Conservation (phyloP, 1,139 yeast genomes). For the Debaryomyces nepalensis region DNA sequence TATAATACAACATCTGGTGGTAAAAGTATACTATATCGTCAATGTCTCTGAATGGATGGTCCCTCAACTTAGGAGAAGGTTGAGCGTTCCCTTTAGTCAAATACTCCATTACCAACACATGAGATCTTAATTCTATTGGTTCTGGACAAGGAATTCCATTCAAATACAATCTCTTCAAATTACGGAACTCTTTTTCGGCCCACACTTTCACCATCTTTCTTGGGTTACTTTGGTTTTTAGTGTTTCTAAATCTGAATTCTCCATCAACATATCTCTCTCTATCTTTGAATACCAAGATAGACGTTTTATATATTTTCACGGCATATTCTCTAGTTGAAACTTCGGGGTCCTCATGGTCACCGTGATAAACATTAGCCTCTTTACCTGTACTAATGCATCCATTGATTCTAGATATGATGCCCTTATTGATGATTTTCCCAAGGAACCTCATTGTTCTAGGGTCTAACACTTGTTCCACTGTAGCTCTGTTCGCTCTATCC, state of each 20-base stretch:
- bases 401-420: slow-evolving; percentile 80
- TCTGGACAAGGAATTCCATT: slow-evolving; percentile 91
- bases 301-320: slow-evolving; percentile 92
- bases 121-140: slow-evolving; percentile 85
- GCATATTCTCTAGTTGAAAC: slow-evolving; percentile 65
- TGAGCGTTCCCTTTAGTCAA: slow-evolving; percentile 76
- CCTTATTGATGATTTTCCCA: slow-evolving; percentile 79
- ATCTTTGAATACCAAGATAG: slow-evolving; percentile 93
- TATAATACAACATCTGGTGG: slow-evolving; percentile 77
- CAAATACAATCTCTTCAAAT: slow-evolving; percentile 76
- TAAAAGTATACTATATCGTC: slow-evolving; percentile 73
- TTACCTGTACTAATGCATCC: slow-evolving; percentile 97
- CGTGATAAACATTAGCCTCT: slow-evolving; percentile 98
- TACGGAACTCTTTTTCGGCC: slow-evolving; percentile 98
- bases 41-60: slow-evolving; percentile 68
- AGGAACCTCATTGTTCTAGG: slow-evolving; percentile 89
- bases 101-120: slow-evolving; percentile 95
- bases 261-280: slow-evolving; percentile 96
- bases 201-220: slow-evolving; percentile 96
- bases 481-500: slow-evolving; percentile 92
- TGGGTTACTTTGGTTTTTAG: slow-evolving; percentile 87
- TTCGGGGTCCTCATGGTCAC: slow-evolving; percentile 65
- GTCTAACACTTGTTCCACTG: slow-evolving; percentile 95
- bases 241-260: slow-evolving; percentile 87
- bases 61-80: slow-evolving; percentile 88